phyloP scores from a whole-genome alignment of 108 stramenopile genomes.

The Mediolabrus comicus region DNA sequence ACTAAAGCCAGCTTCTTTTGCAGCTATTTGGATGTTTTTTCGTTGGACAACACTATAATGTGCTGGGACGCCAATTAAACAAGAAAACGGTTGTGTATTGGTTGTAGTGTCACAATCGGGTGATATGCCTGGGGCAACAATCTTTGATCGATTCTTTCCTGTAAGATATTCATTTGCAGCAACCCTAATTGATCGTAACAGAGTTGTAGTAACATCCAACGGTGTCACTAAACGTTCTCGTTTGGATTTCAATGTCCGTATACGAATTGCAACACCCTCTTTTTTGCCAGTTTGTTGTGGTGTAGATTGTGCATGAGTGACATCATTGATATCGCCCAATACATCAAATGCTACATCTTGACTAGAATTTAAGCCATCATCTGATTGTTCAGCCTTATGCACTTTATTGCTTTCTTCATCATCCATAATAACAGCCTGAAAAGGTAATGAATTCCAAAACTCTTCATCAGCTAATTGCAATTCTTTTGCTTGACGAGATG shows the following conservation, averaged over 20 bases:
- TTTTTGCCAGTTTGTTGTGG: not conserved
- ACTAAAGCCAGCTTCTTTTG: conserved; percentile 63
- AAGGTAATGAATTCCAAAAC: conserved; percentile 54
- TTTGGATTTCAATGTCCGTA: conserved; percentile 20
- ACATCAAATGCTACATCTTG: conserved; percentile 24
- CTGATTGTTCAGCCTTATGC: not conserved
- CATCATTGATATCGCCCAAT: conserved; percentile 10
- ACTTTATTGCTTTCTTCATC: conserved; percentile 29
- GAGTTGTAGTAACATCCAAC: conserved; percentile 47
- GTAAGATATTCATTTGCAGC: conserved; percentile 53
- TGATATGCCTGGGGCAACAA: conserved; percentile 47
- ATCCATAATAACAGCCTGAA: conserved; percentile 19
- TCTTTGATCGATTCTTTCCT: conserved; percentile 37
- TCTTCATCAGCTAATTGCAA: conserved; percentile 40
- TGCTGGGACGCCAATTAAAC: conserved; percentile 77
- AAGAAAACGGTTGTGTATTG: conserved; percentile 18
- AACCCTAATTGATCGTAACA: conserved; percentile 52
- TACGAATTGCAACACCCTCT: conserved; percentile 38
- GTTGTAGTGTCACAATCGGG: not conserved
- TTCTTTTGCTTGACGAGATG: conserved; percentile 36
- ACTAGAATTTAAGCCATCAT: not conserved
- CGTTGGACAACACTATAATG: conserved; percentile 68
- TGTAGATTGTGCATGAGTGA: not conserved
- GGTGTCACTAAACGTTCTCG: conserved; percentile 41
- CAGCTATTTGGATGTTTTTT: conserved; percentile 50